These are phyloP conservation scores for Solanum aculeatissimum DNA, from an alignment of 305 asterid species.

Conservation along the genomic window DNA sequence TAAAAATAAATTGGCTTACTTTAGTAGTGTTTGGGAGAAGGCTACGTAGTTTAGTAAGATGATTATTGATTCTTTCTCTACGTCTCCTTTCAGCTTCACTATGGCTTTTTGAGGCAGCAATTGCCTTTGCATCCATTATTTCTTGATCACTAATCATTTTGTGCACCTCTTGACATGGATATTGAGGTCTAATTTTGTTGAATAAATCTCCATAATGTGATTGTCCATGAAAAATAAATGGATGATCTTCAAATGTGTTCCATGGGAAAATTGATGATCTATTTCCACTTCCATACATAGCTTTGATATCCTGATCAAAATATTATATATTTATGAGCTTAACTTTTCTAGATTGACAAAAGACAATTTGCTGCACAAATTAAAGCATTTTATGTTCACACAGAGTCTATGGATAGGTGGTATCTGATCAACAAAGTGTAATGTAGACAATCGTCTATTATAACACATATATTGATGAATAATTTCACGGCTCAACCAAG, in stretches of 20 bases:
- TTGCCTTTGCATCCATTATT: constrained; percentile 65
- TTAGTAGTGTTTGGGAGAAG: constrained; percentile 60
- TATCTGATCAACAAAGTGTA: neutral
- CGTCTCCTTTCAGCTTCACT: constrained; percentile 71
- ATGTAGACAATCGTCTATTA: no score
- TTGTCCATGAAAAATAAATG: constrained; percentile 35
- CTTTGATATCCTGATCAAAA: neutral
- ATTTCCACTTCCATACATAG: neutral
- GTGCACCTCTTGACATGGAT: constrained; percentile 36
- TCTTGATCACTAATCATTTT: constrained; percentile 65
- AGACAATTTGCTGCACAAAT: neutral
- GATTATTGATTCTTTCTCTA: constrained; percentile 63
- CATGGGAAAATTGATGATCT: constrained; percentile 25
- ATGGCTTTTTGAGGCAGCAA: constrained; percentile 64
- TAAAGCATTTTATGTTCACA: no score
- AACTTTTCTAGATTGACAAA: neutral
- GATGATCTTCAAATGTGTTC: constrained; percentile 45
- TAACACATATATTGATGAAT: no score
- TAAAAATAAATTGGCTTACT: constrained; percentile 14
- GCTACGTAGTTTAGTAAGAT: constrained; percentile 58
- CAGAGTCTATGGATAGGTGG: neutral
- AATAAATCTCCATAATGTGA: constrained; percentile 45
- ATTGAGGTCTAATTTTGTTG: constrained; percentile 23
- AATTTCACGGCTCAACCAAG: neutral
- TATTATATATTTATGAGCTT: neutral